Percentiles rank a stretch among this genome's conserved stretches.
Conservation (phyloP, 225 moss, liverwort and hornwort species). For the Ulota crispa region DNA sequence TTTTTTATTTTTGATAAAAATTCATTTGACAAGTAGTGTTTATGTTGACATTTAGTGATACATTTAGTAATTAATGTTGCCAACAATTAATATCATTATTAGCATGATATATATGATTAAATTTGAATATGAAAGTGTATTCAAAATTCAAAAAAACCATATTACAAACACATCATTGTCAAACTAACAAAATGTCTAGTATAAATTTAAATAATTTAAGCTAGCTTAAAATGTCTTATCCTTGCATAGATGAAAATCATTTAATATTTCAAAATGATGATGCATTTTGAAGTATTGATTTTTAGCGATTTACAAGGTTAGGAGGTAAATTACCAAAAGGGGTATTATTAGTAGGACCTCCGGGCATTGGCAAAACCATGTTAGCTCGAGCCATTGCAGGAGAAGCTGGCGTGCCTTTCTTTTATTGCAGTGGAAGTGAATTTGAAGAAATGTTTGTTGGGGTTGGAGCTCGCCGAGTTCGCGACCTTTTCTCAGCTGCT, state of each 20-base stretch:
- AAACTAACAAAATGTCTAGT: no score
- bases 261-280: not conserved
- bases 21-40: no score
- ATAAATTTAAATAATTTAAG: no score
- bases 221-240: no score
- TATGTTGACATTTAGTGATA: no score
- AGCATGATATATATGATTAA: rapidly evolving
- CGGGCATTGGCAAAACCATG: conserved; percentile 81
- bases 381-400: conserved; percentile 76
- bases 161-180: not conserved
- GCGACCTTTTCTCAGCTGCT: conserved; percentile 67
- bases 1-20: no score
- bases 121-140: no score
- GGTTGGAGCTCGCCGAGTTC: conserved; percentile 71
- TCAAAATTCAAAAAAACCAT: not conserved
- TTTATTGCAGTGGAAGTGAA: conserved; percentile 92
- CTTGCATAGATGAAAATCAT: rapidly evolving
- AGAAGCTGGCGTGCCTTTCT: conserved; percentile 78
- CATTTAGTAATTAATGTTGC: no score
- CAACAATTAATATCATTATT: no score
- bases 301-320: conserved; percentile 66
- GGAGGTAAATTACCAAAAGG: conserved; percentile 91
- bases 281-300: not conserved
- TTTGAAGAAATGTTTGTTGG: conserved; percentile 98
- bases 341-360: conserved; percentile 71